phyloP scores from a whole-genome alignment of 495 filamentous ascomycete species.

The Astrocystis sublimbata region DNA sequence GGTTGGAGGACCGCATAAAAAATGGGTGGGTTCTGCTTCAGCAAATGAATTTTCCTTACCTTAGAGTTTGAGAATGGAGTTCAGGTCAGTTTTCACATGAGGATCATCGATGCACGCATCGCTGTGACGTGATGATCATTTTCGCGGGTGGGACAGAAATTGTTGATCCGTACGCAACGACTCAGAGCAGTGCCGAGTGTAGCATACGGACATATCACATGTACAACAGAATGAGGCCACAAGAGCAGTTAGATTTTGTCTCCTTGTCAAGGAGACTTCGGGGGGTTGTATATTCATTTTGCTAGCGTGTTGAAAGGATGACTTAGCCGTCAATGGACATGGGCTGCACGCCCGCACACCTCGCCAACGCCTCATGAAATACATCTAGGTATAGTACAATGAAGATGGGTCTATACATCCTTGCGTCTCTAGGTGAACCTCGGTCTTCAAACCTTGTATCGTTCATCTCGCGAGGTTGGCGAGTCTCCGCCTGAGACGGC shows the following conservation, averaged over 20 bases:
- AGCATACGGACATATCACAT: slow-evolving; percentile 9
- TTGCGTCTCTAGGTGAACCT: too few species aligned
- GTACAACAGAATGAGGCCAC: not conserved
- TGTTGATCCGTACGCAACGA: not conserved
- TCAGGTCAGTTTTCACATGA: slow-evolving; percentile 15
- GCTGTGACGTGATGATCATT: not conserved
- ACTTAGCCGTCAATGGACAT: not conserved
- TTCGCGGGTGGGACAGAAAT: not conserved
- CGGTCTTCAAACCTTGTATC: too few species aligned
- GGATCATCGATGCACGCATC: not conserved
- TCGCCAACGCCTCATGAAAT: slow-evolving; percentile 17
- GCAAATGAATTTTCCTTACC: slow-evolving; percentile 19
- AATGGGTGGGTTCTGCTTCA: slow-evolving; percentile 20
- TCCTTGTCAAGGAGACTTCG: slow-evolving; percentile 9
- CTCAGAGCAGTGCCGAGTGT: not conserved
- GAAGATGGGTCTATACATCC: slow-evolving; percentile 7
- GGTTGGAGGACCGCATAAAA: not conserved
- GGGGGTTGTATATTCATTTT: slow-evolving; percentile 8
- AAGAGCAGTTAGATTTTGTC: not conserved
- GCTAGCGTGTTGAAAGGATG: slow-evolving; percentile 2
- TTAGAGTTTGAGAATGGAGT: slow-evolving; percentile 31
- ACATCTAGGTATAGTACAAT: slow-evolving; percentile 27
- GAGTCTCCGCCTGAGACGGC: not conserved
- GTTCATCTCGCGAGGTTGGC: not conserved
- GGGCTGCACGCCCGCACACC: not conserved